Conservation (phyloP, 208 protist species). For the Crithidia mellificae region DNA sequence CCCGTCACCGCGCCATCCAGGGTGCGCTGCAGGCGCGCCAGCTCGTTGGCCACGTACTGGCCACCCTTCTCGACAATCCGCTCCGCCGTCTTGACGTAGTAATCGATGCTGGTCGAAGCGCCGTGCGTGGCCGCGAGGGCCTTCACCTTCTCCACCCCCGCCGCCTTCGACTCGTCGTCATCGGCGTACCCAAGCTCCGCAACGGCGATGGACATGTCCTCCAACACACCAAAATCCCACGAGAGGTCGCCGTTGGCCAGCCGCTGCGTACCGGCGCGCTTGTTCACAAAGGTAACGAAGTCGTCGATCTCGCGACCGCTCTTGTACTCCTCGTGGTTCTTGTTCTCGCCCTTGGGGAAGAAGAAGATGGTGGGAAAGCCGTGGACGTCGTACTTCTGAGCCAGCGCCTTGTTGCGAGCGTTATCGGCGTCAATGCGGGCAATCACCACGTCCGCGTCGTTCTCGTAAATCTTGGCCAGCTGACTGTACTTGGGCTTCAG, state of each 20-base stretch:
- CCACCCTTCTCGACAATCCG: slow-evolving; percentile 35
- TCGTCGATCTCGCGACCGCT: slow-evolving; percentile 45
- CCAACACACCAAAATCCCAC: slow-evolving; percentile 41
- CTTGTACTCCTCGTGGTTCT: slow-evolving; percentile 48
- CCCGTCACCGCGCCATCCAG: slow-evolving; percentile 30
- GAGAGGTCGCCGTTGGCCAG: slow-evolving; percentile 56
- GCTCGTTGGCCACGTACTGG: slow-evolving; percentile 45
- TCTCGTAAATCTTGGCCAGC: slow-evolving; percentile 48
- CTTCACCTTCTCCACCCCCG: slow-evolving; percentile 26
- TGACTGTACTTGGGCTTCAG: slow-evolving; percentile 62
- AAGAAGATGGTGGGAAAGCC: slow-evolving; percentile 68
- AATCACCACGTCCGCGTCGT: slow-evolving; percentile 77
- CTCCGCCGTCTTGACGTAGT: slow-evolving; percentile 49
- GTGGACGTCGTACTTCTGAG: slow-evolving; percentile 35
- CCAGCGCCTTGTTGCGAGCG: slow-evolving; percentile 27
- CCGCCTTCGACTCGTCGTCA: slow-evolving; percentile 13
- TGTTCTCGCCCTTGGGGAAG: slow-evolving; percentile 53
- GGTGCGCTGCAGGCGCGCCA: slow-evolving; percentile 41
- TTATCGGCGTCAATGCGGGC: slow-evolving; percentile 64
- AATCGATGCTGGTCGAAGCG: slow-evolving; percentile 8
- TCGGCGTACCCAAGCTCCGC: slow-evolving; percentile 14
- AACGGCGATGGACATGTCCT: slow-evolving; percentile 28
- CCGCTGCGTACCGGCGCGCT: slow-evolving; percentile 44
- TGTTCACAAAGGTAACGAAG: slow-evolving; percentile 71
- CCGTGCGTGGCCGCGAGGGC: background rate